Evolutionary conservation across 2,329 filamentous ascomycete genomes (phyloP).

Genomic region (Mollisiaceae sp.): DNA sequence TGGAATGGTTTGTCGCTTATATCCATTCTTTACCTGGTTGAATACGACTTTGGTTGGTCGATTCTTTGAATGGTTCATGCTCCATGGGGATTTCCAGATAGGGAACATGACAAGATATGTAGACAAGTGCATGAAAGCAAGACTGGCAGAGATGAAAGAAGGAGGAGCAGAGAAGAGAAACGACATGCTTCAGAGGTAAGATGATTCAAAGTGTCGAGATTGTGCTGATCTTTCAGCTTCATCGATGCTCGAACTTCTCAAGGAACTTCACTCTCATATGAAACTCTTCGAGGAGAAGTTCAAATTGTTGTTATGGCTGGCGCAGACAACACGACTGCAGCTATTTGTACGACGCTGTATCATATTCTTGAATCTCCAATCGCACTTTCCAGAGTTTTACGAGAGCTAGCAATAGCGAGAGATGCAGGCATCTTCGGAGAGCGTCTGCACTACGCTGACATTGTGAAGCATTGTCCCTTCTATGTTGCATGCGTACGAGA

Average conservation of each 20-base stretch:
- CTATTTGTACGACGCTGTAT: slow-evolving; percentile 1
- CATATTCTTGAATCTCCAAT: slow-evolving; percentile 1
- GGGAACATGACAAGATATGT: slow-evolving; percentile 1
- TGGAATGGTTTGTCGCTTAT: slow-evolving; percentile 6
- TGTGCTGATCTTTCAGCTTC: not conserved
- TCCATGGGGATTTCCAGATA: slow-evolving; percentile 1
- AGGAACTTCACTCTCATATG: not conserved
- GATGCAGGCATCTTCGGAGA: not conserved
- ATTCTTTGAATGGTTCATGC: slow-evolving; percentile 14
- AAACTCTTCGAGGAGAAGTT: slow-evolving; percentile 8
- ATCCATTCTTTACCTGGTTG: slow-evolving; percentile 6
- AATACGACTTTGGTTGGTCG: not conserved
- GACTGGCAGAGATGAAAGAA: slow-evolving; percentile 1
- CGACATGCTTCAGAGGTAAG: slow-evolving; percentile 14
- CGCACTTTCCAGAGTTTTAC: not conserved
- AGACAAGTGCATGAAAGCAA: not conserved
- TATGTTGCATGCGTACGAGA: slow-evolving; percentile 10
- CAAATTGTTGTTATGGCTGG: slow-evolving; percentile 11
- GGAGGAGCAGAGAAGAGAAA: not conserved
- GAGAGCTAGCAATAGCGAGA: not conserved
- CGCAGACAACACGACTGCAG: slow-evolving; percentile 9
- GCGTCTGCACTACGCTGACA: not conserved
- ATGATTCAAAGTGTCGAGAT: not conserved
- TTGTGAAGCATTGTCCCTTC: slow-evolving; percentile 9
- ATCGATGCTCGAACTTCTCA: slow-evolving; percentile 4